These are phyloP conservation scores for Pseudogymnoascus sp. DNA, from an alignment of 2,329 filamentous ascomycete genomes.

Conservation along the genomic window DNA sequence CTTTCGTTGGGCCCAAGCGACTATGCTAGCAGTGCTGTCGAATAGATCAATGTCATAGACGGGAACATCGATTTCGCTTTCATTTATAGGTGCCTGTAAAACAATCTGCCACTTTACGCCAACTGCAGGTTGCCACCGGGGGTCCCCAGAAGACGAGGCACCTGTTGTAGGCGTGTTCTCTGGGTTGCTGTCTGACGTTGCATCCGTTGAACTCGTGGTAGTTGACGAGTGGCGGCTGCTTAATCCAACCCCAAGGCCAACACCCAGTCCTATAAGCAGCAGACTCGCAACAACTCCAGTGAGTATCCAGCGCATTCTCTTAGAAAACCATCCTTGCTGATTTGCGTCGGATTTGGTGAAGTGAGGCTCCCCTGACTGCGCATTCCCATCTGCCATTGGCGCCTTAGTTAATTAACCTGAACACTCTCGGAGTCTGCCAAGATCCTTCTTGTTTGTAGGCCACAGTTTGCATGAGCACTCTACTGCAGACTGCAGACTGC, in stretches of 20 bases:
- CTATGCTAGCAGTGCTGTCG: constrained; percentile 42
- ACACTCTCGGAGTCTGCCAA: background rate
- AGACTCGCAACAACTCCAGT: background rate
- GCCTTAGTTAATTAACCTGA: background rate
- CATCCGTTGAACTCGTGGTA: background rate
- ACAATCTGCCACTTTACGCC: constrained; percentile 55
- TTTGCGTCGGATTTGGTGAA: background rate
- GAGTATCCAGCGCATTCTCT: background rate
- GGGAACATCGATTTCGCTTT: constrained; percentile 10
- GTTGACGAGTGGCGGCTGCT: background rate
- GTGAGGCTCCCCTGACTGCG: background rate
- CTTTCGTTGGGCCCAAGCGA: constrained; percentile 37
- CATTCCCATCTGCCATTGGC: background rate
- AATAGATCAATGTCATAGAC: constrained; percentile 46
- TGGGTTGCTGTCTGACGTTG: background rate
- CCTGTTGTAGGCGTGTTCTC: background rate
- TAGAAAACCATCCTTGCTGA: background rate
- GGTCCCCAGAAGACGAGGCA: constrained; percentile 12
- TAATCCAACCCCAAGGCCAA: background rate
- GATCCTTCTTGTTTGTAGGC: background rate
- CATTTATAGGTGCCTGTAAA: constrained; percentile 36
- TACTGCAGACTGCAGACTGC: background rate
- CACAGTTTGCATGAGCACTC: background rate
- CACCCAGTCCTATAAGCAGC: background rate
- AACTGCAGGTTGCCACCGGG: constrained; percentile 45